Evolutionary conservation across 2,329 filamentous ascomycete species (phyloP).

Genomic region (Fusarium ramigenum): DNA sequence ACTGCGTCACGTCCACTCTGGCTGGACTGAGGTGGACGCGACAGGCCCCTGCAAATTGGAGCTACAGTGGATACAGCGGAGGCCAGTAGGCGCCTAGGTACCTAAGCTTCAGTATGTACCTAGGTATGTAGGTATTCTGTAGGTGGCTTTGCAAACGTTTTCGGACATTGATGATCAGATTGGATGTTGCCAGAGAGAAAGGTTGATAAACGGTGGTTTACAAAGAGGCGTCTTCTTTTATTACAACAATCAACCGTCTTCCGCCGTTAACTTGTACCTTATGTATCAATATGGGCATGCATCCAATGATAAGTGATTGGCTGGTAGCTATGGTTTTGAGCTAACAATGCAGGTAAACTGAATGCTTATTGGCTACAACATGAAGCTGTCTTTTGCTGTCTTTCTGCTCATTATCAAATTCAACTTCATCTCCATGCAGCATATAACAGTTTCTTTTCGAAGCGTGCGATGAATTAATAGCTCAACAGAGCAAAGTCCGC

Average conservation of each 20-base stretch:
- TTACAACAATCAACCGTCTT: neutral
- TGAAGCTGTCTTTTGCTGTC: neutral
- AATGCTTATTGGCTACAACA: constrained; percentile 1
- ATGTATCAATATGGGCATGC: neutral
- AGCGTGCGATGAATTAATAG: neutral
- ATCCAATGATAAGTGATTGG: neutral
- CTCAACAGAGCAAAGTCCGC: neutral
- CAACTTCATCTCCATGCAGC: neutral
- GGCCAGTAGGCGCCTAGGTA: neutral
- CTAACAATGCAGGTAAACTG: neutral
- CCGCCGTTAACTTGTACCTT: neutral
- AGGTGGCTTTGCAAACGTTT: neutral
- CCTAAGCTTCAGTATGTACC: neutral
- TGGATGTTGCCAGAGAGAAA: neutral
- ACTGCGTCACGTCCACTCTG: constrained; percentile 47
- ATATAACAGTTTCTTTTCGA: neutral
- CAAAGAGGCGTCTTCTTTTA: neutral
- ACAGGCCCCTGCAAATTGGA: constrained; percentile 27
- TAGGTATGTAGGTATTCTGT: too few relatives aligned
- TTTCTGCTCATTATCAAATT: neutral
- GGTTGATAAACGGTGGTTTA: neutral
- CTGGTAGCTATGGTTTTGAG: neutral
- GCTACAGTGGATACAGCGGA: constrained; percentile 26
- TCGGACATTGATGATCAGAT: neutral
- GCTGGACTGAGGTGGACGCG: constrained; percentile 44